Conservation (phyloP, 192 early-diverging fungal genomes). For the Backusella psychrophila region DNA sequence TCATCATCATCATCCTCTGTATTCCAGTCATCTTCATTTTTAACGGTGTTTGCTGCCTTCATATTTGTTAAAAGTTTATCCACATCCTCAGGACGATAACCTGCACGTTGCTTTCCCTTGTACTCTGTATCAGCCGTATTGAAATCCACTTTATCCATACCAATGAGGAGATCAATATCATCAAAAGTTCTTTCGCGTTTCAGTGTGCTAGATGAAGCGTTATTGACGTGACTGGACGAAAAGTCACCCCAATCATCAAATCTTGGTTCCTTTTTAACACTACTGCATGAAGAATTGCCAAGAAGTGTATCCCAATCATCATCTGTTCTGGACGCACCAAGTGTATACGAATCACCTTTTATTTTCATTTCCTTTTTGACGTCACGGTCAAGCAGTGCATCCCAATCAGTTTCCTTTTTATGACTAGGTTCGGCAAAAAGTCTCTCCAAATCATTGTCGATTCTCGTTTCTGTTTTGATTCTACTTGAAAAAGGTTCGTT, state of each 20-base stretch:
- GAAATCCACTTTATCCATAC: neutral
- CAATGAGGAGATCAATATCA: neutral
- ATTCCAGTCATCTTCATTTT: too few species aligned
- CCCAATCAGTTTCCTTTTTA: too few species aligned
- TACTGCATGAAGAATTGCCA: neutral
- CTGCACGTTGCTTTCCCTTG: neutral
- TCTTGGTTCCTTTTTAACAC: neutral
- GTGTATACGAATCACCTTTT: too few species aligned
- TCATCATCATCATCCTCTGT: neutral
- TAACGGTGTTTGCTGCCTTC: too few species aligned
- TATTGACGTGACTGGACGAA: too few species aligned
- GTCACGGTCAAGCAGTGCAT: too few species aligned
- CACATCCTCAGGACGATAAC: neutral
- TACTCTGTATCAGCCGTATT: too few species aligned
- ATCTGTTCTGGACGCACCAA: neutral
- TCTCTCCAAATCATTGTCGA: neutral
- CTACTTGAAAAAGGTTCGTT: too few species aligned
- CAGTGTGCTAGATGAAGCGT: too few species aligned
- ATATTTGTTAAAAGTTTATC: neutral
- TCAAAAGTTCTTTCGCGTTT: neutral
- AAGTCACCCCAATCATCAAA: too few species aligned
- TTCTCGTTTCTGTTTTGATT: too few species aligned
- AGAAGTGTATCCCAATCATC: neutral
- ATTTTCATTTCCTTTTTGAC: too few species aligned
- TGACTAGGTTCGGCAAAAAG: neutral